These are phyloP conservation scores for Globisporangium iwayamae DNA, from an alignment of 352 stramenopile genomes.

Conservation along the genomic window DNA sequence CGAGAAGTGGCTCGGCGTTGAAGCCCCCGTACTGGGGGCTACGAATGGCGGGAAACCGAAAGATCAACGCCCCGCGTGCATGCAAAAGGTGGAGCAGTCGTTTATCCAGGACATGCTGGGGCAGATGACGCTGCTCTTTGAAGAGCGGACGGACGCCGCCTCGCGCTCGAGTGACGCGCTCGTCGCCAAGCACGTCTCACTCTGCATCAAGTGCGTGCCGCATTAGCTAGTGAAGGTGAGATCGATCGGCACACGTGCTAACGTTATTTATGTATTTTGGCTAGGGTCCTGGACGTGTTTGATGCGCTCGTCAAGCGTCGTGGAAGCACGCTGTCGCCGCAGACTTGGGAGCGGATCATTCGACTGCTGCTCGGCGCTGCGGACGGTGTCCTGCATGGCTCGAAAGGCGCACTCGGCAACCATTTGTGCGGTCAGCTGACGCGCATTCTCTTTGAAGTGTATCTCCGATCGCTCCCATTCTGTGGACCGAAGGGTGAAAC, in stretches of 20 bases:
- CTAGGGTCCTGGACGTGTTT: conserved; percentile 76
- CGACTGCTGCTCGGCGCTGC: conserved; percentile 70
- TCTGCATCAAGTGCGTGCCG: conserved; percentile 60
- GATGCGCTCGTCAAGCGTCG: conserved; percentile 69
- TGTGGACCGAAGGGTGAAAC: conserved; percentile 71
- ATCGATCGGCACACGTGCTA: background rate
- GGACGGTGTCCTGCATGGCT: conserved; percentile 72
- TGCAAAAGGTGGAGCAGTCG: conserved; percentile 79
- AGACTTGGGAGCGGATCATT: conserved; percentile 85
- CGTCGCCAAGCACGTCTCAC: conserved; percentile 65
- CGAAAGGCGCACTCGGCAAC: conserved; percentile 69
- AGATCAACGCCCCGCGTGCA: conserved; percentile 59
- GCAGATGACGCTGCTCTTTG: conserved; percentile 87
- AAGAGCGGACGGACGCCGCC: conserved; percentile 49
- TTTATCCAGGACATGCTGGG: conserved; percentile 87
- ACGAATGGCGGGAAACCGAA: conserved; percentile 35
- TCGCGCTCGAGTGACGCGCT: conserved; percentile 26
- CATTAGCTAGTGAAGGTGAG: background rate
- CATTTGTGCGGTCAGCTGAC: conserved; percentile 75
- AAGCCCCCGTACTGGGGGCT: conserved; percentile 21
- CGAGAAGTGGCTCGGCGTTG: conserved; percentile 75
- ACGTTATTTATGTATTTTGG: conserved; percentile 6
- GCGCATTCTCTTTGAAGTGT: conserved; percentile 76
- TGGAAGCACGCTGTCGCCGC: conserved; percentile 48
- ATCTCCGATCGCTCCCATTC: conserved; percentile 60